A percentile compares a stretch with the other conserved stretches of the same genome.
Conservation (phyloP, 2,329 filamentous ascomycete genomes). For the Aureobasidium musti region DNA sequence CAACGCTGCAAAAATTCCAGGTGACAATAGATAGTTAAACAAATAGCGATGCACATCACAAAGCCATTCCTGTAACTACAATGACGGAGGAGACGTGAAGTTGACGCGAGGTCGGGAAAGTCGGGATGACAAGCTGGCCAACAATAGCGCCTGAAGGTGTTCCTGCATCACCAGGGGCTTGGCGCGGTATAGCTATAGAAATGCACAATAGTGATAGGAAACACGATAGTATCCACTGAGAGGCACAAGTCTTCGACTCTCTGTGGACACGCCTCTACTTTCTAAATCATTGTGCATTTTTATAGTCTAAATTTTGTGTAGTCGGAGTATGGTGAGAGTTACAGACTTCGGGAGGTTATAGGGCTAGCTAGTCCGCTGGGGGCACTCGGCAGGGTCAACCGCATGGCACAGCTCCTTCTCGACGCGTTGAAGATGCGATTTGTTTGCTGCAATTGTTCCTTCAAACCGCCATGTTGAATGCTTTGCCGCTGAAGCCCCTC, state of each 20-base stretch:
- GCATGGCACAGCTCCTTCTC: slow-evolving; percentile 18
- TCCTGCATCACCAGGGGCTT: neutral
- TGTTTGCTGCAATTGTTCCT: slow-evolving; percentile 6
- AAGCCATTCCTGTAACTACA: neutral
- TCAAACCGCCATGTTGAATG: slow-evolving; percentile 12
- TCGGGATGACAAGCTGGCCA: slow-evolving; percentile 21
- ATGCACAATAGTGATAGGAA: no score
- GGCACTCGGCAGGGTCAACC: slow-evolving; percentile 20
- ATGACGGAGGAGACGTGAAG: slow-evolving; percentile 10
- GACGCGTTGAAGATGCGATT: slow-evolving; percentile 8
- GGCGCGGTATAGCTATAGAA: no score
- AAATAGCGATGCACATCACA: neutral
- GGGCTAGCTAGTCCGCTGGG: slow-evolving; percentile 8
- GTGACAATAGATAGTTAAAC: neutral
- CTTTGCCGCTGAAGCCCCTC: slow-evolving; percentile 21
- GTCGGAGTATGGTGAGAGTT: no score
- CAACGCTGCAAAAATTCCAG: neutral
- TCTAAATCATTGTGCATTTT: no score
- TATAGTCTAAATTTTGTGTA: no score
- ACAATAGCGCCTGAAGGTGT: neutral
- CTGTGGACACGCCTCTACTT: no score
- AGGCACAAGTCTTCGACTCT: no score
- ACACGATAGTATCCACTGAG: no score
- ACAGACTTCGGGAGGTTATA: neutral
- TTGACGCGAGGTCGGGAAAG: slow-evolving; percentile 23